Conservation (phyloP, 139 green algal genomes). For the Astrephomene gubernaculifera region DNA sequence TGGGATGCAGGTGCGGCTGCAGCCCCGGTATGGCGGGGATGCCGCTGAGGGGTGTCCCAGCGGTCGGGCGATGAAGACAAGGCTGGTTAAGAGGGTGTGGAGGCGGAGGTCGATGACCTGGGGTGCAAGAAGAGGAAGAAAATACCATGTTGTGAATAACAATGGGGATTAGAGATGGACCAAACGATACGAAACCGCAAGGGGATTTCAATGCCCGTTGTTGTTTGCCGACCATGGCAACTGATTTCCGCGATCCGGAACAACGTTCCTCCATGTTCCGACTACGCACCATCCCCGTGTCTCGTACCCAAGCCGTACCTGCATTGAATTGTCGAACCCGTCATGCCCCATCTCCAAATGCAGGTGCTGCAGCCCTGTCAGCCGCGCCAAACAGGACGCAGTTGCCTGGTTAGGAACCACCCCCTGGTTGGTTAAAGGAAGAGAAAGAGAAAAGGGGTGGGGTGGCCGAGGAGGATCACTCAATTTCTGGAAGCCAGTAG, state of each 20-base stretch:
- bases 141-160: too few species aligned
- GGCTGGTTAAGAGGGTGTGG: constrained; percentile 1
- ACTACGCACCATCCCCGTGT: too few species aligned
- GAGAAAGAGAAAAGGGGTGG: too few species aligned
- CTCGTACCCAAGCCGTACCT: not conserved
- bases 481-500: too few species aligned
- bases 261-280: too few species aligned
- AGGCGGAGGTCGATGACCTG: not conserved
- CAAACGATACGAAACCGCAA: too few species aligned
- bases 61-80: not conserved
- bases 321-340: constrained; percentile 24
- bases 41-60: not conserved
- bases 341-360: constrained; percentile 13
- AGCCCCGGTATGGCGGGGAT: not conserved
- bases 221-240: too few species aligned
- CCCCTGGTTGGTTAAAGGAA: too few species aligned
- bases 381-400: not conserved
- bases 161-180: too few species aligned
- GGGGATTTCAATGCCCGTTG: too few species aligned
- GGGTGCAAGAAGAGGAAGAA: not conserved
- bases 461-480: too few species aligned
- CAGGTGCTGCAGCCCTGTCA: not conserved
- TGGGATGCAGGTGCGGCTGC: not conserved
- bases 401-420: constrained; percentile 6
- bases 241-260: too few species aligned